Evolutionary conservation across 495 filamentous ascomycete genomes (phyloP), one percentile per base, ranked within the genome.

Genomic region (Xylaria bambusicola): DNA sequence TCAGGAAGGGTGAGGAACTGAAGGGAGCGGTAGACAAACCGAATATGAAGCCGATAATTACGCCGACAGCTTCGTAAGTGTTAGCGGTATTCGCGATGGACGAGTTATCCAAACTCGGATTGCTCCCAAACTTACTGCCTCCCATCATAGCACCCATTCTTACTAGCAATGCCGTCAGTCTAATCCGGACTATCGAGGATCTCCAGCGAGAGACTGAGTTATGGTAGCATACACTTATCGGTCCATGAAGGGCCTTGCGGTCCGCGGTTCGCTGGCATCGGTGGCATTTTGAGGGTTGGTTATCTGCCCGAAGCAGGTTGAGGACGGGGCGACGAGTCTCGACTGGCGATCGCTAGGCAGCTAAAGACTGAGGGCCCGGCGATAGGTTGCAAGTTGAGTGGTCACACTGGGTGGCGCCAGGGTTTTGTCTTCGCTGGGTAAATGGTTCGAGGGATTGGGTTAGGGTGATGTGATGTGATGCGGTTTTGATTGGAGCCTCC

Each of bases 101-200:
- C 17, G 8, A 40, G 13, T 3, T 33, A 10, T 33, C 10, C 10
- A 2, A 20, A 17, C 10, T 27, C 31, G 7, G 41, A 10, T 38
- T 9, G 38, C 3, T 6, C 7, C 3, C 3, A 24, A 40, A 83
- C 92, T 56, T 88, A 97, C 93, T 93, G 55, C 92, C 90, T 59
- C 94, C 94, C 90, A 98, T 96, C 88, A 98, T 85, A 56, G 88
- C 91, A 58, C 94, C 94, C 91, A 97, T 95, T 80, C 95, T 97
- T 76, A 93, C 94, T 98, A 63, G 31, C 49, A 4, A 26, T 33
- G 6, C 0, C 12, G 38, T 41, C 49, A 48, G 60, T 44, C n/a
- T 12, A 38, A 13, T 2, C 23, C 12, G 6, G 13, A 26, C 49
- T 20, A 41, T 31, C 36, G 23, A 31, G n/a, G n/a, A 21, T 35